Evolutionary conservation across 2,329 filamentous ascomycete species (phyloP), one percentile per base, ranked within the genome.

Genomic region (Penicillium sp.): DNA sequence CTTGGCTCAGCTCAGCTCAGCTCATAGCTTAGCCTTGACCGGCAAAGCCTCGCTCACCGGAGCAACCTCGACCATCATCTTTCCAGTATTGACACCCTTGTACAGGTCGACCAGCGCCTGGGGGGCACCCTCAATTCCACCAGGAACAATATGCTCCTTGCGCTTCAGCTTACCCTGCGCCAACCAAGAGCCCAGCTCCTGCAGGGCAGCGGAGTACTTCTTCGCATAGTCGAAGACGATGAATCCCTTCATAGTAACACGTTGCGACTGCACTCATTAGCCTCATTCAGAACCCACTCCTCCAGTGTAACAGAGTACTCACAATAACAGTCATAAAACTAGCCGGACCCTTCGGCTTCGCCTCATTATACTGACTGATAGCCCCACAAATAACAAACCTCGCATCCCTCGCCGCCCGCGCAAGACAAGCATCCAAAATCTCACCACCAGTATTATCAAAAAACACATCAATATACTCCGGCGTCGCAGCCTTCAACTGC

Each of bases 391-490:
- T 88, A 61, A 87, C 84, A 69, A 91, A 88, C 29, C 88, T 80
- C 13, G 87, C 76, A 67, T 82, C 77, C 48, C 75, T 74, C 52
- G 85, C 87, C 54, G 88, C 87, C n/a, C 86, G 80, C 3, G 72
- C 75, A 34, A 91, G 77, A 40, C 85, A 87, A 58, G 84, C 71
- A 66, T 91, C 86, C 26, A 91, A 78, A 50, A 90, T 87, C 58
- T 89, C 85, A 5, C 88, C 88, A 10, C 87, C 88, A 18, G 89
- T 86, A 74, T 90, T 90, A 72, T 91, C 88, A 69, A 85, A 91
- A 73, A 85, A 91, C 13, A 91, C 85, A 71, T 89, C 85, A 52
- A 87, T 88, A 58, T 80, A 79, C 57, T 81, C 73, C 36, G 79
- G 71, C 1, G 86, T 89, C 4, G 82, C 84, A 37, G 79, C 80